Evolutionary conservation across 768 basidiomycete species (phyloP), one percentile per base, ranked within the genome.

Genomic region (Mycena alexandri): DNA sequence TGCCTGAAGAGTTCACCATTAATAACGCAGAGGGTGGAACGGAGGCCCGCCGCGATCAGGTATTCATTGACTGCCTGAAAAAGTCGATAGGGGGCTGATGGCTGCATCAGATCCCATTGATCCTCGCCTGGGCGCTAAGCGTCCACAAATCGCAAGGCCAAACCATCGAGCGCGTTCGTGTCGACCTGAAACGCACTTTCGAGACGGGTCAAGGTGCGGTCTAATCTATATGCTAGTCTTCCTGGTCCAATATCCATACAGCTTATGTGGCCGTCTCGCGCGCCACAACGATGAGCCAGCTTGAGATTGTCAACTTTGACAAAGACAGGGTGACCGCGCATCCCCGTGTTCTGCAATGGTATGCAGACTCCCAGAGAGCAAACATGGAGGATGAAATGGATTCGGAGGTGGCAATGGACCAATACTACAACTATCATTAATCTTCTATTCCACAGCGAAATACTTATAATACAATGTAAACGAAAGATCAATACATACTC

Each of bases 131-230:
- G 92, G 94, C 94, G 0, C 82, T 96, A 75, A 91, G 90, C 53
- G 89, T 96, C 41, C 57, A 68, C 79, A 96, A 96, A 75, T 91
- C 91, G 6, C 95, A 97, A 75, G 95, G 95, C 0, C 95, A 96
- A 77, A 96, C 95, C 0, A 79, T 97, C 48, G 88, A 93, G 56
- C 84, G 93, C 54, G 93, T 96, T 63, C 92, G 90, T 65, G 92
- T 96, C 5, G 89, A 96, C 73, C 84, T 96, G 29, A 76, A 80
- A 65, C 84, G 86, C 46, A 91, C 88, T 1, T 97, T 97, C 79
- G 95, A 93, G 76, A 90, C 87, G 64, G 92, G 92, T 6, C 89
- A 93, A 88, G 91, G 91, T 89, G 54, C 56, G 24, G 42, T 19
- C 10, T 4, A 61, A 12, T 36, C 53, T 19, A 4, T 38, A 36